These are phyloP conservation scores for Dimargaris cristalligena DNA, from an alignment of 192 early-diverging fungal genomes.

Conservation along the genomic window DNA sequence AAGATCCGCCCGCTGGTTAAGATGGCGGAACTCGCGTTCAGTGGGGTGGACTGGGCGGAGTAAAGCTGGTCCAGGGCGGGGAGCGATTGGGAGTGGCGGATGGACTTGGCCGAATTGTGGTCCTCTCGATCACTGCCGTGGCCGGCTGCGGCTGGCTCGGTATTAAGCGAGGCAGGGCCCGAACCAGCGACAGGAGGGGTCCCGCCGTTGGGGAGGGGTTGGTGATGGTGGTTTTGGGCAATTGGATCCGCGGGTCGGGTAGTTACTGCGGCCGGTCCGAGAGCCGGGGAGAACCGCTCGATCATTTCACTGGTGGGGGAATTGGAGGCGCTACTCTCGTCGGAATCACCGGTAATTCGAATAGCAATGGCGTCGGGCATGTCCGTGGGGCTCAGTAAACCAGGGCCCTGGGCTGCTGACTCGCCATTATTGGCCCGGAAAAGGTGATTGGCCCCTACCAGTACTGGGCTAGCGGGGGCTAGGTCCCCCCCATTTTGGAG, in stretches of 20 bases:
- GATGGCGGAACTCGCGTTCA: neutral
- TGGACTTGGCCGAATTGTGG: neutral
- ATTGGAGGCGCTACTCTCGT: too few relatives aligned
- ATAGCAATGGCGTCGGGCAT: neutral
- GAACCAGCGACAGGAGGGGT: too few relatives aligned
- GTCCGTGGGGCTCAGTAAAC: neutral
- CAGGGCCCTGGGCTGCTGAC: neutral
- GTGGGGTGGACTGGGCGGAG: neutral
- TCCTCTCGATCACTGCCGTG: neutral
- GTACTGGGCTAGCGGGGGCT: neutral
- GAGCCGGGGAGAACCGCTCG: too few relatives aligned
- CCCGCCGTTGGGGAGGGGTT: too few relatives aligned
- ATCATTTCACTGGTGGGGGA: too few relatives aligned
- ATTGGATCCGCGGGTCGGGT: too few relatives aligned
- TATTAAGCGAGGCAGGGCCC: conserved; percentile 11
- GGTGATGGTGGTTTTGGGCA: too few relatives aligned
- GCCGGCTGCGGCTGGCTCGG: neutral
- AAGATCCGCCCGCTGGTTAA: neutral
- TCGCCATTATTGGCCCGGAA: neutral
- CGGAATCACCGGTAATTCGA: too few relatives aligned
- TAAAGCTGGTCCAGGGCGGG: conserved; percentile 18
- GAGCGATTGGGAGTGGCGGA: conserved; percentile 12
- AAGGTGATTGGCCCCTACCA: neutral
- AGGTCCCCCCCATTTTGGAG: neutral
- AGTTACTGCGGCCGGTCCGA: too few relatives aligned